Percentiles rank a stretch among this genome's conserved stretches.
Evolutionary conservation across 192 early-diverging fungal genomes (phyloP).

Genomic region (Diversispora epigaea): DNA sequence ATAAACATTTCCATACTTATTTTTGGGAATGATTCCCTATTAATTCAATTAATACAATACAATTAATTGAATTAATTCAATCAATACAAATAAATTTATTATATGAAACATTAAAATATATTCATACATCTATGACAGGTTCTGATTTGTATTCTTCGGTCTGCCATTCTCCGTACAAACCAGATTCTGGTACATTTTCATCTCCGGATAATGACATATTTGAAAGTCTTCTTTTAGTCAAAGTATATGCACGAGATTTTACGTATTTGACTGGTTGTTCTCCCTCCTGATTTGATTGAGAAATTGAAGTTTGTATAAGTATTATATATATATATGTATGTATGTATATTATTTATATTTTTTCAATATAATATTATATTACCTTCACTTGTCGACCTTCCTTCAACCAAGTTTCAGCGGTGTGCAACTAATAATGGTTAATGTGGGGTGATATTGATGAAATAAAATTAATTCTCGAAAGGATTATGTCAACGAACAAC

Average conservation of each 20-base stretch:
- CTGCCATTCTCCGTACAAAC: slow-evolving; percentile 87
- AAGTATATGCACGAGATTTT: slow-evolving; percentile 46
- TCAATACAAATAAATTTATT: neutral
- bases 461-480: neutral
- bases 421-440: slow-evolving; percentile 30
- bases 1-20: slow-evolving; percentile 82
- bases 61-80: neutral
- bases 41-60: slow-evolving; percentile 30
- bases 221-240: slow-evolving; percentile 43
- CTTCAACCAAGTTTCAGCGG: slow-evolving; percentile 64
- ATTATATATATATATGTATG: slow-evolving; percentile 4
- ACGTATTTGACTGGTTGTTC: slow-evolving; percentile 46
- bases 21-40: slow-evolving; percentile 79
- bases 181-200: slow-evolving; percentile 38
- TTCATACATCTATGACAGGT: slow-evolving; percentile 60
- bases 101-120: neutral
- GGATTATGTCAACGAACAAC: neutral
- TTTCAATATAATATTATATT: neutral
- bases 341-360: neutral
- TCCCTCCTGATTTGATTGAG: slow-evolving; percentile 4
- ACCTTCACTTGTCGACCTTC: slow-evolving; percentile 55
- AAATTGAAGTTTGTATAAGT: neutral
- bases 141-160: slow-evolving; percentile 65
- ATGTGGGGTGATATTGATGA: neutral
- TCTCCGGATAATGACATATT: slow-evolving; percentile 38